phyloP scores from a whole-genome alignment of 495 filamentous ascomycete genomes.

The Xylaria bambusicola region DNA sequence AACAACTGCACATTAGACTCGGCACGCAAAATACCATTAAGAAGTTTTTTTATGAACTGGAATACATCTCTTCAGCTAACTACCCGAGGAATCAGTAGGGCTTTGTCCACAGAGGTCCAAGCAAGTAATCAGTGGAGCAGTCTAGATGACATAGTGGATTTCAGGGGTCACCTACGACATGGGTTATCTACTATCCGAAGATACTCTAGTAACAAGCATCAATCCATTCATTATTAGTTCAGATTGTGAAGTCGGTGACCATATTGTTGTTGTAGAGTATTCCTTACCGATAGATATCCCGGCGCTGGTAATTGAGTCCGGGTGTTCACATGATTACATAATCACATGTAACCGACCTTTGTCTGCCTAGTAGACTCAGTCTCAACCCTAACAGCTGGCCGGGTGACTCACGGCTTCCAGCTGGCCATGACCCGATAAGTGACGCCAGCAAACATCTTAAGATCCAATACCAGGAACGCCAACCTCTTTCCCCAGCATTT shows the following conservation, averaged over 20 bases:
- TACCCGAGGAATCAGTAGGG: too few species aligned
- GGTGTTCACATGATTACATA: not conserved
- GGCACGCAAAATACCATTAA: too few species aligned
- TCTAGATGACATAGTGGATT: not conserved
- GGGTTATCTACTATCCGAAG: not conserved
- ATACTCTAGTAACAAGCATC: not conserved
- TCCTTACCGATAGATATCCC: not conserved
- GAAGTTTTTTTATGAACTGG: too few species aligned
- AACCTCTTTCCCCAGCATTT: not conserved
- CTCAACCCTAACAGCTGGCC: not conserved
- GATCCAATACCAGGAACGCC: too few species aligned
- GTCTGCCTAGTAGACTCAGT: not conserved
- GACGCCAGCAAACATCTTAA: too few species aligned
- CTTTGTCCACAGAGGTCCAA: too few species aligned
- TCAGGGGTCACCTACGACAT: not conserved
- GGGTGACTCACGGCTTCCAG: constrained; percentile 8
- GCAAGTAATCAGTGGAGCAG: not conserved
- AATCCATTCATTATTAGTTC: not conserved
- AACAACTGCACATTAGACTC: too few species aligned
- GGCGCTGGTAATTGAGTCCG: not conserved
- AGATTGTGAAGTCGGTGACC: not conserved
- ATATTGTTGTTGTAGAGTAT: not conserved
- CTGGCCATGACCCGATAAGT: not conserved
- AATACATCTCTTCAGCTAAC: too few species aligned
- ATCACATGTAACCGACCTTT: not conserved